A percentile compares a stretch with the other conserved stretches of the same genome.
Evolutionary conservation across 2,329 filamentous ascomycete species (phyloP).

Genomic region (Aureobasidium sp.): DNA sequence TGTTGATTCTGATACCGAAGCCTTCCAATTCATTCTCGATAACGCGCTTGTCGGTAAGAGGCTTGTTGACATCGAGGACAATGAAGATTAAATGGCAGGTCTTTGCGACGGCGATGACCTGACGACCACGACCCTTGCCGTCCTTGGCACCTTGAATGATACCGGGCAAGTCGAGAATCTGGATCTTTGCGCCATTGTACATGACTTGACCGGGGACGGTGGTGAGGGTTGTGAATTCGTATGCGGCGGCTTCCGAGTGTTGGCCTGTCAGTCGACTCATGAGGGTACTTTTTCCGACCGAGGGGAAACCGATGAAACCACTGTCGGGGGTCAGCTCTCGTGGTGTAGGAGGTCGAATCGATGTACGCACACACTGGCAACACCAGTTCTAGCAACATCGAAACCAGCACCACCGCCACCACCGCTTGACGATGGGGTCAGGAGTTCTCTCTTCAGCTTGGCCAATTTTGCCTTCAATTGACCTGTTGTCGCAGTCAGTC

Average conservation of each 20-base stretch:
- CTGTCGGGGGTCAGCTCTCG: conserved; percentile 17
- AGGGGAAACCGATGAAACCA: conserved; percentile 96
- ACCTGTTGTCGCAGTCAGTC: conserved; percentile 33
- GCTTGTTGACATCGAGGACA: conserved; percentile 96
- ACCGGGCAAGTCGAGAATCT: conserved; percentile 92
- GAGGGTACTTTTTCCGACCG: conserved; percentile 94
- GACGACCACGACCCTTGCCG: conserved; percentile 88
- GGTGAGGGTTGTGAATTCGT: conserved; percentile 97
- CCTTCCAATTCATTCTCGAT: conserved; percentile 95
- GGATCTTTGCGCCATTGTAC: conserved; percentile 95
- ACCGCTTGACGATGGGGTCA: conserved; percentile 72
- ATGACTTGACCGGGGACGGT: conserved; percentile 93
- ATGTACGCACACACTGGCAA: conserved; percentile 68
- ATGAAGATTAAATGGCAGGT: conserved; percentile 99
- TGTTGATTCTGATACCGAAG: conserved; percentile 97
- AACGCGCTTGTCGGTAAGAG: conserved; percentile 89
- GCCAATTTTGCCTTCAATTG: conserved; percentile 97
- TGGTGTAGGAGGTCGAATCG: neutral
- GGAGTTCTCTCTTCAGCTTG: conserved; percentile 91
- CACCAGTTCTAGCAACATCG: conserved; percentile 95
- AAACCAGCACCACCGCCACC: conserved; percentile 85
- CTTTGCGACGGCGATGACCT: conserved; percentile 98
- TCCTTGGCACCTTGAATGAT: conserved; percentile 97
- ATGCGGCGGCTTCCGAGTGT: conserved; percentile 93
- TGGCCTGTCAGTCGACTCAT: conserved; percentile 94